Conservation (phyloP, 164 flowering plant genomes). For the Vitis cinerea region DNA sequence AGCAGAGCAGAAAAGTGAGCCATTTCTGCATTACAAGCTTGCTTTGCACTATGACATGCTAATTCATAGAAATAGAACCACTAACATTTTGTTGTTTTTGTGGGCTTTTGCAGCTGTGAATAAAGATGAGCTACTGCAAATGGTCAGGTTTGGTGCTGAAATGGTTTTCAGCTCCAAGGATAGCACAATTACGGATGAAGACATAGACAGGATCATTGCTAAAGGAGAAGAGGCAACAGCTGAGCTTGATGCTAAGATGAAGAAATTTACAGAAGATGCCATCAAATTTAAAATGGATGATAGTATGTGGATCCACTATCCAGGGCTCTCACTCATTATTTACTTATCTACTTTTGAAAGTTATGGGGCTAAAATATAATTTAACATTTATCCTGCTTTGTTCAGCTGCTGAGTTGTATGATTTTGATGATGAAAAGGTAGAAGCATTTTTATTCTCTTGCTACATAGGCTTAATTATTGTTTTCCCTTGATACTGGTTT, state of each 20-base stretch:
- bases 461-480: background rate
- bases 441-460: background rate
- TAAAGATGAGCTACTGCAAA: slow-evolving; percentile 94
- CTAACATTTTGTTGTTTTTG: slow-evolving; percentile 1
- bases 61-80: too few species aligned
- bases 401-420: slow-evolving; percentile 94
- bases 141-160: slow-evolving; percentile 99
- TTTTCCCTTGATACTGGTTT: background rate
- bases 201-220: slow-evolving; percentile 96
- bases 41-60: background rate
- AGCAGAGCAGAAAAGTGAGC: slow-evolving; percentile 93
- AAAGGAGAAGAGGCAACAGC: slow-evolving; percentile 99
- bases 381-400: background rate
- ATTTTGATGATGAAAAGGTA: slow-evolving; percentile 96
- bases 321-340: background rate
- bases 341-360: background rate
- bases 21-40: background rate
- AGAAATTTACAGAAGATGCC: slow-evolving; percentile 99
- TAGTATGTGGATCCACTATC: slow-evolving; percentile 50
- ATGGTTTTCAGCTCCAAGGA: slow-evolving; percentile 99
- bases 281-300: slow-evolving; percentile 99
- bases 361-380: background rate
- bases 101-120: slow-evolving; percentile 73
- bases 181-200: slow-evolving; percentile 98
- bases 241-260: slow-evolving; percentile 99